phyloP scores from a whole-genome alignment of 176 grass and related monocot species.

The Hordeum vulgare region DNA sequence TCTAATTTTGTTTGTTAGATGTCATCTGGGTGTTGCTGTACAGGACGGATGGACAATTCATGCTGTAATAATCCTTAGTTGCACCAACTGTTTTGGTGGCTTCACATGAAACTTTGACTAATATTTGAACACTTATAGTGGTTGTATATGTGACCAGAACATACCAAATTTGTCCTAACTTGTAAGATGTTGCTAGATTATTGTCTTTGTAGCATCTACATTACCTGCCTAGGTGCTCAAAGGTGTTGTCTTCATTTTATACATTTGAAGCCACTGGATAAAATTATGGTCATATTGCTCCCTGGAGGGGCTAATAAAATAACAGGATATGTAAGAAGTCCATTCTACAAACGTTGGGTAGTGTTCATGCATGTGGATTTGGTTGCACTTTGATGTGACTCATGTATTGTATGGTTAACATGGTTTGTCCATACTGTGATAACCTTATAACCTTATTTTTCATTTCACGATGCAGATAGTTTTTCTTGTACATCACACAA shows the following conservation, averaged over 20 bases:
- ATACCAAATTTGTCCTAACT: neutral
- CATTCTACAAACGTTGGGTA: conserved; percentile 9
- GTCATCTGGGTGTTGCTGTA: neutral
- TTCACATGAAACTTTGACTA: conserved; percentile 11
- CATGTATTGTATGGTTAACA: conserved; percentile 6
- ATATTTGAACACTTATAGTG: conserved; percentile 17
- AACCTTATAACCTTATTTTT: neutral
- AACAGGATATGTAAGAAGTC: neutral
- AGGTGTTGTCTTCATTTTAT: conserved; percentile 3
- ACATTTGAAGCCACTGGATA: neutral
- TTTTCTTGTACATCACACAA: conserved; percentile 40
- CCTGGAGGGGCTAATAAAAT: conserved; percentile 1
- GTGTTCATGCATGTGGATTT: conserved; percentile 14
- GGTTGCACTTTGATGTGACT: conserved; percentile 1
- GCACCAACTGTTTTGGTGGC: neutral
- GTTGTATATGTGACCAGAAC: neutral
- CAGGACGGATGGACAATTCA: neutral
- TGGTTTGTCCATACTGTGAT: neutral
- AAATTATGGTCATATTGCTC: neutral
- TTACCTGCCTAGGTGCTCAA: neutral
- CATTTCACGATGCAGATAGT: conserved; percentile 32
- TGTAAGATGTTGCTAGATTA: conserved; percentile 8
- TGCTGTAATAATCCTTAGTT: neutral
- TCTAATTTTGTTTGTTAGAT: conserved; percentile 6
- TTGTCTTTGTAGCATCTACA: neutral